Evolutionary conservation across 805 yeast genomes (phyloP).

Genomic region (Kuraishia floccosa): DNA sequence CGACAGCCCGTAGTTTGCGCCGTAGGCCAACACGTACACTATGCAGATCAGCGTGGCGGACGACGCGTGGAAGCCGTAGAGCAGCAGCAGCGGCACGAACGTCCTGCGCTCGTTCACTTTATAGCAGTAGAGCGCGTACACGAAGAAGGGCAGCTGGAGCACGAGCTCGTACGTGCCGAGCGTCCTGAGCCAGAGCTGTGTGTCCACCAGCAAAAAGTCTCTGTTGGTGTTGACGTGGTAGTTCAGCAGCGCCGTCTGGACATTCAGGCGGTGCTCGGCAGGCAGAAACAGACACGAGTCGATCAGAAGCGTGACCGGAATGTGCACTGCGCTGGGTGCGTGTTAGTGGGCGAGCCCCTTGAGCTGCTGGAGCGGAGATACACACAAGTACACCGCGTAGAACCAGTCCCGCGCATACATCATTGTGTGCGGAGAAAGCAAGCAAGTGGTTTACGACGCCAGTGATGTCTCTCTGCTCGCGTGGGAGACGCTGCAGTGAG

Average conservation of each 20-base stretch:
- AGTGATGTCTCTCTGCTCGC: no score
- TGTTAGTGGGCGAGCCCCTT: no score
- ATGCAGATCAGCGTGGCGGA: slow-evolving; percentile 71
- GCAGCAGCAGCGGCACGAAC: slow-evolving; percentile 21
- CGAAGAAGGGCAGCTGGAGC: slow-evolving; percentile 74
- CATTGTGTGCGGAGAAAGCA: no score
- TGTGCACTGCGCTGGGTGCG: slow-evolving; percentile 35
- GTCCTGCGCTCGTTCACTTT: slow-evolving; percentile 3
- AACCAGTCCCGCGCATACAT: no score
- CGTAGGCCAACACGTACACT: slow-evolving; percentile 26
- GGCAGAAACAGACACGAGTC: slow-evolving; percentile 72
- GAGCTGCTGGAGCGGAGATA: no score
- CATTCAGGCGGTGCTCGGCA: slow-evolving; percentile 23
- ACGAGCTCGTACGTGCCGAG: slow-evolving; percentile 66
- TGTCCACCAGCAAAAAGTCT: slow-evolving; percentile 48
- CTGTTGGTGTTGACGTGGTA: slow-evolving; percentile 57
- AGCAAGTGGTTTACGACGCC: no score
- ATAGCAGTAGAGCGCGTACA: slow-evolving; percentile 26
- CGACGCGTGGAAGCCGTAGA: slow-evolving; percentile 78
- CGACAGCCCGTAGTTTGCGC: slow-evolving; percentile 27
- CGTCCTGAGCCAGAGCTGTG: slow-evolving; percentile 48
- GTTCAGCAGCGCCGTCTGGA: slow-evolving; percentile 38
- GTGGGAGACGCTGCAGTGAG: no score
- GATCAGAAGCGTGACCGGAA: slow-evolving; percentile 63
- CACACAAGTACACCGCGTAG: no score